phyloP scores from a whole-genome alignment of 768 basidiomycete species.

The Leccinum boreale region DNA sequence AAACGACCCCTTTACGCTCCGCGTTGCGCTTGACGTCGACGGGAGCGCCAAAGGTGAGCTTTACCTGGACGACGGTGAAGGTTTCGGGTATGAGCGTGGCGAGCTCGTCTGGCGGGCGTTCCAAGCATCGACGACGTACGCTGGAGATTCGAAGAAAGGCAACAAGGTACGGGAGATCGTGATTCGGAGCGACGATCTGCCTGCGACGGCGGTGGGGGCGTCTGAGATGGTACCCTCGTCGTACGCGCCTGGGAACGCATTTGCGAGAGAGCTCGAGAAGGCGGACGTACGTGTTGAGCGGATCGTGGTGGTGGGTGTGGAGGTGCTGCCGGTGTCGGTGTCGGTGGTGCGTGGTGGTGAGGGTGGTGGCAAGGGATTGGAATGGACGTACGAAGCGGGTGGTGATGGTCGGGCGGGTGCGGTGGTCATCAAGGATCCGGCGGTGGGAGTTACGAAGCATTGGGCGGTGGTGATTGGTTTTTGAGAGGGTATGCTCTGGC shows the following conservation, averaged over 20 bases:
- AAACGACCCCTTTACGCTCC: conserved; percentile 88
- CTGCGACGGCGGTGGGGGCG: conserved; percentile 41
- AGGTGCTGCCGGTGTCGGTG: conserved; percentile 51
- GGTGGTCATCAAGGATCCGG: conserved; percentile 76
- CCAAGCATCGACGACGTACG: conserved; percentile 46
- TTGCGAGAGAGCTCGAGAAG: conserved; percentile 54
- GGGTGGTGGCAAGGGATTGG: conserved; percentile 39
- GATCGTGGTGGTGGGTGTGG: conserved; percentile 75
- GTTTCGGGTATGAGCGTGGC: conserved; percentile 71
- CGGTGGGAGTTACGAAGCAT: conserved; percentile 51
- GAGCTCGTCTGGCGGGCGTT: conserved; percentile 84
- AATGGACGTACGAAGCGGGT: conserved; percentile 69
- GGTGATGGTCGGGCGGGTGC: conserved; percentile 56
- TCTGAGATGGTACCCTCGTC: conserved; percentile 39
- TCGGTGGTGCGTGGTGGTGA: conserved; percentile 47
- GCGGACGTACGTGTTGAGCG: conserved; percentile 73
- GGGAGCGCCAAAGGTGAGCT: conserved; percentile 73
- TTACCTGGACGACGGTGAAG: conserved; percentile 93
- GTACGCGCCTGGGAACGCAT: conserved; percentile 62
- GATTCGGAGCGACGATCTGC: conserved; percentile 53
- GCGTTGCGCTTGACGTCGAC: conserved; percentile 68
- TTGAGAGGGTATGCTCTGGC: conserved; percentile 2
- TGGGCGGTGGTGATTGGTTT: conserved; percentile 53
- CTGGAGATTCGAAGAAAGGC: neutral
- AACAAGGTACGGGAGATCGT: conserved; percentile 39